Conservation (phyloP, 1,284 basidiomycete genomes). For the Macrocybe sp. region DNA sequence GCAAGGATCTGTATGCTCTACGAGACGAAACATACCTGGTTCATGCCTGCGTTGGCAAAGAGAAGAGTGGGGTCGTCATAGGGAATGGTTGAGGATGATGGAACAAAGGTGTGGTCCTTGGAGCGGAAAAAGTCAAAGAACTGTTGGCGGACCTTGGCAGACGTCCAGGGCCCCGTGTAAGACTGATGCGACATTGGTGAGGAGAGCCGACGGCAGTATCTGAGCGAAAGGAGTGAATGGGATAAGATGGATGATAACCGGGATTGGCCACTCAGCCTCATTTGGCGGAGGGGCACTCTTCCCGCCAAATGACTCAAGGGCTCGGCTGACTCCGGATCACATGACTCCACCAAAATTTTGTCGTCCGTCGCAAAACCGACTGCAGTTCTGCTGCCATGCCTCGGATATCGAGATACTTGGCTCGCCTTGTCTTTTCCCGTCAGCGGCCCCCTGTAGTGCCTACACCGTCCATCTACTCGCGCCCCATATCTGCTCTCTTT, state of each 20-base stretch:
- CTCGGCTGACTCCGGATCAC: too few species aligned
- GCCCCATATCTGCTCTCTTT: background rate
- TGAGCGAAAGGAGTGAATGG: background rate
- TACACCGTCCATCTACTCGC: background rate
- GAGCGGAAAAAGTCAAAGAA: constrained; percentile 71
- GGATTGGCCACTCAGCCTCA: constrained; percentile 14
- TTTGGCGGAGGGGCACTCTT: constrained; percentile 6
- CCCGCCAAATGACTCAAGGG: background rate
- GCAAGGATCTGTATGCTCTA: background rate
- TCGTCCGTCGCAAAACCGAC: constrained; percentile 11
- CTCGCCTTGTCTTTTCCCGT: too few species aligned
- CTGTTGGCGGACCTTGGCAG: constrained; percentile 74
- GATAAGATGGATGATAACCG: constrained; percentile 16
- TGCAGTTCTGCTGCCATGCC: constrained; percentile 9
- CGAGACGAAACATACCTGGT: constrained; percentile 52
- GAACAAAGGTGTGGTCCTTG: constrained; percentile 85
- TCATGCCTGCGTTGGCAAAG: constrained; percentile 98
- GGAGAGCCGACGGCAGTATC: constrained; percentile 2
- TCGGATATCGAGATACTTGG: too few species aligned
- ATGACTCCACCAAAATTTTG: too few species aligned
- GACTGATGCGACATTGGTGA: constrained; percentile 23
- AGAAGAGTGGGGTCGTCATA: constrained; percentile 97
- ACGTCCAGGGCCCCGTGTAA: constrained; percentile 52
- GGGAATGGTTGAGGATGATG: constrained; percentile 92
- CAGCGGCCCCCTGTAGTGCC: too few species aligned